Percentiles rank a stretch among this genome's conserved stretches.
Conservation (phyloP, 805 yeast genomes). For the Sporopachydermia lactativora region DNA sequence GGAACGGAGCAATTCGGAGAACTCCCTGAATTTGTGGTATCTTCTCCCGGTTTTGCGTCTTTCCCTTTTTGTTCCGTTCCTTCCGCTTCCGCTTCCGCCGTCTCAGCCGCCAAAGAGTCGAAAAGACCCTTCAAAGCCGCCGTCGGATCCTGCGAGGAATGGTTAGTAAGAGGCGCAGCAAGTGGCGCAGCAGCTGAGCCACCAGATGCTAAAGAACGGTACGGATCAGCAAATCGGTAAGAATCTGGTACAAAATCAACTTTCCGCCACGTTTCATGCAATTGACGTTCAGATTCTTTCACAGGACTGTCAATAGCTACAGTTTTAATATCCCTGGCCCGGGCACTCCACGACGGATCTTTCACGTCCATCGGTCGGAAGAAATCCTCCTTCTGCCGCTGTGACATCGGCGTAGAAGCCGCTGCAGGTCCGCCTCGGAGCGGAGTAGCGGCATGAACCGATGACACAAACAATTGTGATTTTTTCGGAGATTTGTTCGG, state of each 20-base stretch:
- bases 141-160: slow-evolving; percentile 2
- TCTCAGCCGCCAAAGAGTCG: slow-evolving; percentile 4
- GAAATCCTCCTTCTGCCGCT: neutral
- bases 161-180: neutral
- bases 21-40: neutral
- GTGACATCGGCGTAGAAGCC: neutral
- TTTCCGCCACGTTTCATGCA: neutral
- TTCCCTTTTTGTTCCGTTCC: slow-evolving; percentile 1
- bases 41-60: slow-evolving; percentile 2
- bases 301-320: slow-evolving; percentile 1
- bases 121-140: slow-evolving; percentile 10
- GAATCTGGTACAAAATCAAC: slow-evolving; percentile 2
- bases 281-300: slow-evolving; percentile 3
- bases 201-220: neutral
- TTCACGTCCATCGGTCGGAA: slow-evolving; percentile 10
- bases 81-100: slow-evolving; percentile 4
- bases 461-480: no score
- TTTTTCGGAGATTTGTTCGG: neutral
- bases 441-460: neutral
- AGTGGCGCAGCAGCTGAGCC: neutral
- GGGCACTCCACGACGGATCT: slow-evolving; percentile 2
- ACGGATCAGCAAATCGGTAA: slow-evolving; percentile 2
- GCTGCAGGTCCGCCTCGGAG: no score
- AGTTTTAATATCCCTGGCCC: slow-evolving; percentile 1
- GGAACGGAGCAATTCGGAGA: slow-evolving; percentile 15